phyloP scores from a whole-genome alignment of 1,284 basidiomycete genomes.

The Microbotryomycetes sp. region DNA sequence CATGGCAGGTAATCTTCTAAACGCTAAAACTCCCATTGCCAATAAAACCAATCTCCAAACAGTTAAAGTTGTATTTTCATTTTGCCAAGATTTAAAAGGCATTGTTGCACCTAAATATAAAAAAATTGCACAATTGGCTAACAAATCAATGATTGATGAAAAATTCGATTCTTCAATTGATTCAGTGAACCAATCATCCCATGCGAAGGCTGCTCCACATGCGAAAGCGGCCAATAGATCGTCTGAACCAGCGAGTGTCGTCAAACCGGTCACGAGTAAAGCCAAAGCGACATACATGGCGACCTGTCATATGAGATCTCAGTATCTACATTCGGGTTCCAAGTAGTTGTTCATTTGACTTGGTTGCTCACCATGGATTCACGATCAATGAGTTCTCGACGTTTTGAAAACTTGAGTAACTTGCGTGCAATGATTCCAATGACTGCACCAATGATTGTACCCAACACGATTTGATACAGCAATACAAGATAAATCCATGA shows the following conservation, averaged over 20 bases:
- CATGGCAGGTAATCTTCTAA: conserved; percentile 77
- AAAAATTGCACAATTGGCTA: conserved; percentile 49
- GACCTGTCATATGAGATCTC: no score
- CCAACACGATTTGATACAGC: conserved; percentile 74
- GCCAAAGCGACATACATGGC: conserved; percentile 78
- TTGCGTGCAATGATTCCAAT: conserved; percentile 81
- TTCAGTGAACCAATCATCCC: conserved; percentile 82
- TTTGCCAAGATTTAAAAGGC: conserved; percentile 73
- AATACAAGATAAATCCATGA: conserved; percentile 69
- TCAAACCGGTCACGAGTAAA: conserved; percentile 69
- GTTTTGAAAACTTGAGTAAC: conserved; percentile 91
- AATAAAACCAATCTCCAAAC: conserved; percentile 78
- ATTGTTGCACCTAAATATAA: conserved; percentile 92
- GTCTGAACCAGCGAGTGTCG: conserved; percentile 82
- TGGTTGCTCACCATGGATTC: conserved; percentile 72
- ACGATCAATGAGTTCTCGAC: conserved; percentile 82
- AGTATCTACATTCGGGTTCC: no score
- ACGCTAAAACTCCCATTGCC: conserved; percentile 66
- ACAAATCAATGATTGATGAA: conserved; percentile 70
- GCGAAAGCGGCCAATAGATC: conserved; percentile 90
- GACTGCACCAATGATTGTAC: conserved; percentile 67
- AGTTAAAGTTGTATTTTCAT: conserved; percentile 59
- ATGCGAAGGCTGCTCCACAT: conserved; percentile 93
- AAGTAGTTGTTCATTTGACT: no score
- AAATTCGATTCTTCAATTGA: conserved; percentile 94